A percentile compares a stretch with the other conserved stretches of the same genome.
Conservation (phyloP, 108 stramenopile species). For the Nitzschia sp. region DNA sequence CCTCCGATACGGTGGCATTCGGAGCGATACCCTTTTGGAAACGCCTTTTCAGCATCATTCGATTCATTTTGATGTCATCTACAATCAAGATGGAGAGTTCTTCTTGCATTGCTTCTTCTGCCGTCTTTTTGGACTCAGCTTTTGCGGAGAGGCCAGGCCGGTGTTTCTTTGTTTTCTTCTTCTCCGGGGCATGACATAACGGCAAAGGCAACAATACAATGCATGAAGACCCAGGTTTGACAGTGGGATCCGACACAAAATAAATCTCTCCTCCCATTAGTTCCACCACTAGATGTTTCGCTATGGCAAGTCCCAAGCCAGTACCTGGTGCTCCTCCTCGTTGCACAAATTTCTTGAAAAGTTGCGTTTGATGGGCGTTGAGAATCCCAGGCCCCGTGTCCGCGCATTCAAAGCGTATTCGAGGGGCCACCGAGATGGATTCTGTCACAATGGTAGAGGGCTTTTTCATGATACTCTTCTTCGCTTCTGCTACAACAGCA, state of each 20-base stretch:
- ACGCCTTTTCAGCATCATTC: conserved; percentile 31
- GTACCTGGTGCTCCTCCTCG: conserved; percentile 49
- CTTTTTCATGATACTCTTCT: neutral
- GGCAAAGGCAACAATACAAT: conserved; percentile 28
- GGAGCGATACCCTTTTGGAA: conserved; percentile 23
- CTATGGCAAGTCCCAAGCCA: conserved; percentile 57
- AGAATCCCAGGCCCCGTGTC: conserved; percentile 67
- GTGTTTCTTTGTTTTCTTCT: neutral
- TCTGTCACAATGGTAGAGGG: neutral
- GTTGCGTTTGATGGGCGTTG: conserved; percentile 33
- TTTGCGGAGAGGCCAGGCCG: too few relatives aligned
- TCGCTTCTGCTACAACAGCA: neutral
- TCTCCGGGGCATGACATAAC: conserved; percentile 3
- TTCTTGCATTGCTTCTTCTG: conserved; percentile 1
- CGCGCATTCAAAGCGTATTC: conserved; percentile 29
- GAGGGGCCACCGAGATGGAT: neutral
- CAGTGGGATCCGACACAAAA: conserved; percentile 32
- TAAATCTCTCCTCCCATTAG: conserved; percentile 28
- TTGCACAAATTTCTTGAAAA: conserved; percentile 55
- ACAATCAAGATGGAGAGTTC: conserved; percentile 33
- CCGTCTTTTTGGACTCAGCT: neutral
- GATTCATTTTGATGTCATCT: conserved; percentile 42
- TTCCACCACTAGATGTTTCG: conserved; percentile 39
- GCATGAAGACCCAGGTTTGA: conserved; percentile 29
- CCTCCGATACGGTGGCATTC: conserved; percentile 23